Evolutionary conservation across 371 early-diverging fungal genomes (phyloP), one percentile per base, ranked within the genome.

Genomic region (Mortierella sp.): DNA sequence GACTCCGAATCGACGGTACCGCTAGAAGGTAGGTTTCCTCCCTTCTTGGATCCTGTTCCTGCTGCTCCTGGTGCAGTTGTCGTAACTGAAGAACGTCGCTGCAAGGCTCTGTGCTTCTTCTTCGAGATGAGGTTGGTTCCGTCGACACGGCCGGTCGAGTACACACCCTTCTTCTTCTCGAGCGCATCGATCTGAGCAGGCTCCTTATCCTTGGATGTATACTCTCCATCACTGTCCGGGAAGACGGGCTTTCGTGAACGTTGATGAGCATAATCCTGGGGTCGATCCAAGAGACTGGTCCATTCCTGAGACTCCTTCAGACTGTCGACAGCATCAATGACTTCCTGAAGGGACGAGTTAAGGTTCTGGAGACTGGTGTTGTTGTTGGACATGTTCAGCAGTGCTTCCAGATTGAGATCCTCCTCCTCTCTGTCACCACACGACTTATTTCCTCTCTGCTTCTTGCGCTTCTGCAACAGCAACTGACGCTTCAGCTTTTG

Each of bases 121-220:
- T 85, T 85, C 38, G 82, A 63, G 6, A 85, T 70, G 16, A 85
- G 54, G 16, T 79, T 79, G 80, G 72, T 77, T 0, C 85, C 85
- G 45, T 85, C 85, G 34, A 72, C 28, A 1, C 80, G 77, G 48
- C 85, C 85, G 14, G 85, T 81, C 2, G 85, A 74, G 72, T 85
- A 85, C 19, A 85, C 77, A 13, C 85, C 85, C 57, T 70, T 55
- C 52, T 72, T 73, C 21, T 45, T 74, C 70, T 85, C 85, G 52
- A 85, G 28, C 6, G 60, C 38, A 5, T 68, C 75, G 0, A 78
- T n/a, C 34, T 81, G 80, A 44, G 72, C 34, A 4, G 79, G 63
- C 24, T 84, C 81, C 80, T 81, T 85, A 68, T 85, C 85, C 70
- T 72, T 81, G n/a, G 82, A 79, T 2, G 85, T 81, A 60, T 81